Evolutionary conservation across 768 basidiomycete species (phyloP), one percentile per base, ranked within the genome.

Genomic region (Lactarius quietus): DNA sequence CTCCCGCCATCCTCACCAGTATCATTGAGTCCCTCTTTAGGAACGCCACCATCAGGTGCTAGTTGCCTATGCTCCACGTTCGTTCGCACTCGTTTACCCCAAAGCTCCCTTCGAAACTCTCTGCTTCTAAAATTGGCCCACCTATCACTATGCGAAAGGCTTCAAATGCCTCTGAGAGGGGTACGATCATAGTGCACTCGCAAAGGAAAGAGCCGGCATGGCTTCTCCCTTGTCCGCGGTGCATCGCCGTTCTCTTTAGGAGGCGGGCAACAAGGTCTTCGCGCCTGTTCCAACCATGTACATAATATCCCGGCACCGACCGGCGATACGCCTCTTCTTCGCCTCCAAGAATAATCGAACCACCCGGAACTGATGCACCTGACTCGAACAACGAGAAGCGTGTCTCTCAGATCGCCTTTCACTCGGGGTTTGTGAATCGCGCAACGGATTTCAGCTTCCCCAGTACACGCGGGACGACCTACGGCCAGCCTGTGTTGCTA

Each of bases 381-480:
- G 76, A 73, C 33, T 63, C 65, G 7, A 65, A 43, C 26, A 54
- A 55, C 14, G 79, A 83, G 18, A 88, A 82, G 70, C 83, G 90
- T 20, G 78, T 86, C 0, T 94, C 93, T 2, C 93, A 95, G 74
- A 87, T 94, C 61, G 79, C 93, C 15, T 87, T 87, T 69, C 83
- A 86, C 68, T 79, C 83, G 29, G 89, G 91, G 0, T 90, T 95
- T 71, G 79, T 94, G 72, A 92, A 92, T 73, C 86, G 88, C 33
- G 77, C 88, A 38, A 73, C 76, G 18, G 82, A 83, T 15, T 83
- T 85, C 57, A 77, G 64, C 73, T 17, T 73, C 75, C 68, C 73
- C 72, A 63, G 73, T 68, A 70, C 68, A 29, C 73, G 73, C 38
- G 65, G 73, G 18, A 75, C 74, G 38, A 69, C 70, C 67, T 57